Base-by-base conservation (phyloP, 1,139 yeast genomes). In the Saccharomyces hybrid region DNA sequence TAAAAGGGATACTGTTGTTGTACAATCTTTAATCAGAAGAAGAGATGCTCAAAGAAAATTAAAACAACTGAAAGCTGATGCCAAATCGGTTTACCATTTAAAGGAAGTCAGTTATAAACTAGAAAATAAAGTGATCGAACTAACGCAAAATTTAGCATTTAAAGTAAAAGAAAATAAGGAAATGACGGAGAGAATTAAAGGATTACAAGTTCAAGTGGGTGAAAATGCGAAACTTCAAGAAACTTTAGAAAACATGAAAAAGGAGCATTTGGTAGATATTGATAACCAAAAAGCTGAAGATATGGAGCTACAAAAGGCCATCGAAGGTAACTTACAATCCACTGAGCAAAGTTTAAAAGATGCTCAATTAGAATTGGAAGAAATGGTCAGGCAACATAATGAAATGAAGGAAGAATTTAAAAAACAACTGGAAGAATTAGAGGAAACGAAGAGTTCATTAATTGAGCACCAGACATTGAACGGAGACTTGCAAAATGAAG, bases 41-140 rank as follows among this genome's bases (percentile, higher is more conserved):
- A 82, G 80, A 60, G 75, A 78, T 59, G 99, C 99, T 38, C 76
- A 76, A 61, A 75, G 76, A 54, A 85, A 85, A 69, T 80, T 88
- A 63, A 75, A 76, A 58, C 73, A 77, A 57, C 76, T 89, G 68
- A 86, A 82, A 68, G 80, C 78, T 30, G 98, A 93, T 62, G 97
- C 97, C 44, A 89, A 89, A 70, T 88, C 96, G 25, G 96, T 89
- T 50, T 86, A 84, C 68, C 95, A 86, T 67, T 80, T 88, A 76
- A 83, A 88, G 72, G 97, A 93, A 70, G 96, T 89, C 44, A 89
- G 95, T 65, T 93, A 89, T 73, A 84, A 87, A 69, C 80, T 93
- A 66, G 99, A 93, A 71, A 93, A 91, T 72, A 93, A 93, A 77
- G 98, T 95, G 26, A 90, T 93, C 61, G 96, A 91, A 71, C 81